Evolutionary conservation across 805 yeast species (phyloP).

Genomic region (Debaryomyces prosopidis): DNA sequence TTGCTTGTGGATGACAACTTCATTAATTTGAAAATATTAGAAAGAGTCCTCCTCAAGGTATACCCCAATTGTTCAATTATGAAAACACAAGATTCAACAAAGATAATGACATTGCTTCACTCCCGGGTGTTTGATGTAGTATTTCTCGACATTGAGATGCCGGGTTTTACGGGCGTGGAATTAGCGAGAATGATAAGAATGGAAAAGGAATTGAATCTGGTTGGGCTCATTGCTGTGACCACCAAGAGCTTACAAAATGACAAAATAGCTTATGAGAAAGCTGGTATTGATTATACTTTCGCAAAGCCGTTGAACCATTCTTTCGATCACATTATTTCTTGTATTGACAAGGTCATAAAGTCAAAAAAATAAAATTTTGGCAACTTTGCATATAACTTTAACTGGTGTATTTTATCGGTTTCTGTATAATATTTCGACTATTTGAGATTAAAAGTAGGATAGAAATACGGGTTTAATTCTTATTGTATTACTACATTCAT

Average conservation of each 20-base stretch:
- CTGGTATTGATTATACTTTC: conserved; percentile 43
- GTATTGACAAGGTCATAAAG: conserved; percentile 3
- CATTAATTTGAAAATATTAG: conserved; percentile 39
- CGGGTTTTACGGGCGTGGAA: conserved; percentile 39
- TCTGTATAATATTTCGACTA: too few relatives aligned
- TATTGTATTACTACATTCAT: neutral
- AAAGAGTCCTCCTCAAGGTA: conserved; percentile 28
- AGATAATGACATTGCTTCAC: conserved; percentile 20
- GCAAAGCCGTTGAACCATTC: conserved; percentile 37
- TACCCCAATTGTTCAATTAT: conserved; percentile 33
- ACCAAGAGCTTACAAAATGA: conserved; percentile 30
- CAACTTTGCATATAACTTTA: too few relatives aligned
- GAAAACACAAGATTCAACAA: conserved; percentile 29
- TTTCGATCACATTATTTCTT: conserved; percentile 1
- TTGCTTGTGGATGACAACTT: conserved; percentile 43
- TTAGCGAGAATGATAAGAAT: conserved; percentile 24
- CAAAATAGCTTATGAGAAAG: conserved; percentile 26
- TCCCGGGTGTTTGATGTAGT: conserved; percentile 26
- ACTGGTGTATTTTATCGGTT: too few relatives aligned
- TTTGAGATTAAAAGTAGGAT: neutral
- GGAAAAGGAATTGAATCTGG: conserved; percentile 13
- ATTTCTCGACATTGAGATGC: conserved; percentile 49
- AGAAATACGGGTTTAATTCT: neutral
- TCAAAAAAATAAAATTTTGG: neutral
- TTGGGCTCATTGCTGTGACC: conserved; percentile 43